Evolutionary conservation across 495 filamentous ascomycete genomes (phyloP).

Genomic region (Sordaria brevicollis): DNA sequence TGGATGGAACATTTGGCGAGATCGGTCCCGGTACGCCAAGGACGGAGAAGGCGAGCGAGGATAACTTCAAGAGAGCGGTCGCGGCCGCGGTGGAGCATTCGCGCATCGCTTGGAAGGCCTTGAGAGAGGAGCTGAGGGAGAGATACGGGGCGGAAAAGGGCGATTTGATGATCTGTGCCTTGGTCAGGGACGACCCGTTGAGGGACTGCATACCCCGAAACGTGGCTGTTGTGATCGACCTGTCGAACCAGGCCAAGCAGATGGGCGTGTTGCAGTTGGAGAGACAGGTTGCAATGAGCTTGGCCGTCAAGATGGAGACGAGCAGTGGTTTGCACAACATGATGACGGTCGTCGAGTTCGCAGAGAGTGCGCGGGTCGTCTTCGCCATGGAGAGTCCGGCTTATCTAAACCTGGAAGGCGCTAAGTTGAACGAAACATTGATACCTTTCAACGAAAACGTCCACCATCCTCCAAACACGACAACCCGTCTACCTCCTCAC

Average conservation of each 20-base stretch:
- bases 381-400: constrained; percentile 8
- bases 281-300: not conserved
- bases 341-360: constrained; percentile 7
- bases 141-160: constrained; percentile 10
- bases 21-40: constrained; percentile 8
- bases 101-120: constrained; percentile 7
- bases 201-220: constrained; percentile 7
- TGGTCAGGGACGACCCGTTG: constrained; percentile 17
- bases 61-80: constrained; percentile 14
- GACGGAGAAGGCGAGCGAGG: not conserved
- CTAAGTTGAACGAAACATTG: not conserved
- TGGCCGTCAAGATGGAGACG: not conserved
- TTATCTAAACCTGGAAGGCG: not conserved
- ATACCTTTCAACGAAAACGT: not conserved
- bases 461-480: not conserved
- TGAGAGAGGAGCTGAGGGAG: constrained; percentile 6
- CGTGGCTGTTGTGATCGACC: not conserved
- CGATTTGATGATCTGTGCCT: constrained; percentile 17
- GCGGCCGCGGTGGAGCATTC: constrained; percentile 10
- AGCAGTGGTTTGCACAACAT: constrained; percentile 1
- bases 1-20: constrained; percentile 13
- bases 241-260: not conserved
- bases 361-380: constrained; percentile 2
- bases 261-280: not conserved
- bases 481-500: not conserved